These are phyloP conservation scores for Persicaria maculosa DNA, from an alignment of 148 eudicot species.

Conservation along the genomic window DNA sequence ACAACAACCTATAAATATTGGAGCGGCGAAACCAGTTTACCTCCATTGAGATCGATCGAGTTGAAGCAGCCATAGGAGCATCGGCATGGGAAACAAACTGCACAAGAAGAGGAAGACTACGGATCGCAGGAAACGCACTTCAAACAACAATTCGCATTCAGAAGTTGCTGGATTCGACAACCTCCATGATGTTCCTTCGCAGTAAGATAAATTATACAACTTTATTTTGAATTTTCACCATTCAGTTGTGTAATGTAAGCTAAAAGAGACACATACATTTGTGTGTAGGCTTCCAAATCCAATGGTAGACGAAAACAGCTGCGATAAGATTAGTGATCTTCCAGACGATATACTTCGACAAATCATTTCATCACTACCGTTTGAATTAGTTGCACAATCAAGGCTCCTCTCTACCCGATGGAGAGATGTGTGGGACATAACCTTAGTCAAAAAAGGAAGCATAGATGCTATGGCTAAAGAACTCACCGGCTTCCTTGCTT, in stretches of 20 bases:
- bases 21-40: too few relatives aligned
- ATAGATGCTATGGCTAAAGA: slow-evolving; percentile 3
- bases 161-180: not conserved
- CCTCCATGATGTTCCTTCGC: not conserved
- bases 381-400: not conserved
- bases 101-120: not conserved
- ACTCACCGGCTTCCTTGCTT: not conserved
- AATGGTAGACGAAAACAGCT: not conserved
- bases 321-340: slow-evolving; percentile 2
- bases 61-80: not conserved
- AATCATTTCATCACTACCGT: not conserved
- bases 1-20: too few relatives aligned
- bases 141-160: not conserved
- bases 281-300: not conserved
- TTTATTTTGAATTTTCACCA: not conserved
- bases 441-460: slow-evolving; percentile 3
- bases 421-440: not conserved
- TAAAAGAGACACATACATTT: not conserved
- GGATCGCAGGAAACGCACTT: not conserved
- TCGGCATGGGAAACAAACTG: not conserved
- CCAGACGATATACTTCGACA: slow-evolving; percentile 9
- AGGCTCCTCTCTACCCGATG: slow-evolving; percentile 1
- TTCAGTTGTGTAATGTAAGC: not conserved
- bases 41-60: too few relatives aligned
- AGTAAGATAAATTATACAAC: not conserved